Evolutionary conservation across 306 rosid species (phyloP).

Genomic region (Vigna radiata): DNA sequence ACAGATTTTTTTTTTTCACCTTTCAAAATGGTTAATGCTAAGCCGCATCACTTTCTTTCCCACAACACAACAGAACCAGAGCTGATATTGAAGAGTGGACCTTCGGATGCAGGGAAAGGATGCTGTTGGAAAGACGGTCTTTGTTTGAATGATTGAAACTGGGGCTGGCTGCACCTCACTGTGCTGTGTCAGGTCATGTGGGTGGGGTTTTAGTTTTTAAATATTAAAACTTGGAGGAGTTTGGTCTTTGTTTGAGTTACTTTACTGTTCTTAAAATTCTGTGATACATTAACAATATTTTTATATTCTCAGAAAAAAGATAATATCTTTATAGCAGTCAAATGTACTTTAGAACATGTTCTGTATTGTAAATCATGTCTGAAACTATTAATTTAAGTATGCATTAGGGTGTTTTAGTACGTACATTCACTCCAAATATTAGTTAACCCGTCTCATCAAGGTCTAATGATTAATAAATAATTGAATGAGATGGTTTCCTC

Average conservation of each 20-base stretch:
- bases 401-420: background rate
- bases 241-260: background rate
- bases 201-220: background rate
- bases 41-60: background rate
- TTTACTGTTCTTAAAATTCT: background rate
- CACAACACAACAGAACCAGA: background rate
- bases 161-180: background rate
- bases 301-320: background rate
- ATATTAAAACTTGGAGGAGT: background rate
- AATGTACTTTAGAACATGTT: background rate
- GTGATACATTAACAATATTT: background rate
- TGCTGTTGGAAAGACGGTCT: background rate
- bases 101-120: too few species aligned
- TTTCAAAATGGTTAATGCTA: background rate
- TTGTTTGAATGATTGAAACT: slow-evolving; percentile 18
- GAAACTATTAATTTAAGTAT: background rate
- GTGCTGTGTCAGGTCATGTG: slow-evolving; percentile 1
- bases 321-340: background rate
- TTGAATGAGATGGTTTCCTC: background rate
- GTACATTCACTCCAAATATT: background rate
- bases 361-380: background rate
- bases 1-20: background rate
- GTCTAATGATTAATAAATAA: background rate
- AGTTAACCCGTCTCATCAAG: background rate
- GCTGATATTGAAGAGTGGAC: background rate